Evolutionary conservation across 2,329 filamentous ascomycete genomes (phyloP).

Genomic region (Corniculantispora saksenae): DNA sequence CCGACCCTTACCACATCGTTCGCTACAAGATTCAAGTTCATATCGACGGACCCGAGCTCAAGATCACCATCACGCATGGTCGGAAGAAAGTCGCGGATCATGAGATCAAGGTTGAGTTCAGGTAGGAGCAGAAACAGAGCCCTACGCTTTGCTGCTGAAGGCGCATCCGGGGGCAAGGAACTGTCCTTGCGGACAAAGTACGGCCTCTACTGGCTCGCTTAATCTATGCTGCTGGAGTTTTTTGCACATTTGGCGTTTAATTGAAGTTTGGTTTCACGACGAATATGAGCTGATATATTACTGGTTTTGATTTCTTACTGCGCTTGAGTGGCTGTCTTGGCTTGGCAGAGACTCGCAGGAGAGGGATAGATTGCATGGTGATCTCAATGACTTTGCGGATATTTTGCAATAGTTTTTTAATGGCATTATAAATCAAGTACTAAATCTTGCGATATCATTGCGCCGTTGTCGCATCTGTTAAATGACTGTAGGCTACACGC

Average conservation of each 20-base stretch:
- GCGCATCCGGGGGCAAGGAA: neutral
- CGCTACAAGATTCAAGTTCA: slow-evolving; percentile 23
- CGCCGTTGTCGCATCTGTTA: too few species aligned
- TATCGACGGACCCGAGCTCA: slow-evolving; percentile 23
- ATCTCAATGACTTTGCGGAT: neutral
- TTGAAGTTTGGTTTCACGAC: neutral
- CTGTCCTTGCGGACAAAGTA: neutral
- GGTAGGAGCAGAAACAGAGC: neutral
- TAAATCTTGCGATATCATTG: neutral
- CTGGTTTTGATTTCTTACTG: neutral
- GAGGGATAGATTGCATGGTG: neutral
- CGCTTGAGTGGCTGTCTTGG: neutral
- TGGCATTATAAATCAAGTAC: neutral
- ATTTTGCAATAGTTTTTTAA: neutral
- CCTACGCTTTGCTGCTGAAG: neutral
- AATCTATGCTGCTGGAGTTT: neutral
- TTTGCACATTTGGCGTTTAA: neutral
- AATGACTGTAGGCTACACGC: neutral
- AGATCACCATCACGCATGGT: slow-evolving; percentile 25
- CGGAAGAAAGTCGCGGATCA: slow-evolving; percentile 21
- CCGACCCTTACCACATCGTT: slow-evolving; percentile 15
- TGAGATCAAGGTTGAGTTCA: slow-evolving; percentile 26
- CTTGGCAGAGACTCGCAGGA: neutral
- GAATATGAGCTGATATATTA: neutral
- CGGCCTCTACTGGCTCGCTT: neutral